Percentiles rank a stretch among this genome's conserved stretches.
phyloP scores from a whole-genome alignment of 2,329 filamentous ascomycete species.

The Colletotrichum higginsianum region DNA sequence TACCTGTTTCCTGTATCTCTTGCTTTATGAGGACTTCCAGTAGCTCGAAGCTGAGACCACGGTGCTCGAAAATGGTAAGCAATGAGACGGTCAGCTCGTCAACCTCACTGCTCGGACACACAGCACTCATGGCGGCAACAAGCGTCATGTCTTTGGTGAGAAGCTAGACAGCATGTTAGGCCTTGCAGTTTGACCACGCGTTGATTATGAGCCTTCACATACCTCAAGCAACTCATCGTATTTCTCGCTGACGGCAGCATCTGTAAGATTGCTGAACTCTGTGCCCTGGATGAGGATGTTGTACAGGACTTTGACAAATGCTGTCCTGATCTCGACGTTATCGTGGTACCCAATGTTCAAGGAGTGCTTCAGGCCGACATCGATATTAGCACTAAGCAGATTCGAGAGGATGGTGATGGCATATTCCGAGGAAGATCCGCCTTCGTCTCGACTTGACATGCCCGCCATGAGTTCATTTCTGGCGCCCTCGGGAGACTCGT shows the following conservation, averaged over 20 bases:
- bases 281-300: slow-evolving; percentile 81
- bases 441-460: slow-evolving; percentile 63
- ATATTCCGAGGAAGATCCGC: slow-evolving; percentile 70
- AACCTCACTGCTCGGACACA: slow-evolving; percentile 77
- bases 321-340: slow-evolving; percentile 77
- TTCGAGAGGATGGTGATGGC: slow-evolving; percentile 79
- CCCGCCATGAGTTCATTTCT: slow-evolving; percentile 56
- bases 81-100: slow-evolving; percentile 79
- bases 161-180: slow-evolving; percentile 56
- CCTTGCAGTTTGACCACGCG: slow-evolving; percentile 27
- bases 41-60: slow-evolving; percentile 74
- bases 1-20: slow-evolving; percentile 77
- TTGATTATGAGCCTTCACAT: slow-evolving; percentile 43
- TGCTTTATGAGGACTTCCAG: slow-evolving; percentile 78
- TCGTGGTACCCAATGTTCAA: slow-evolving; percentile 80
- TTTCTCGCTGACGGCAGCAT: slow-evolving; percentile 77
- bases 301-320: slow-evolving; percentile 79
- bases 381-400: slow-evolving; percentile 78
- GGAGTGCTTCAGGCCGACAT: slow-evolving; percentile 79
- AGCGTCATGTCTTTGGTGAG: slow-evolving; percentile 75
- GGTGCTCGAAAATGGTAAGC: slow-evolving; percentile 78
- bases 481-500: slow-evolving; percentile 64
- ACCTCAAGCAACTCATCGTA: slow-evolving; percentile 77
- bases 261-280: slow-evolving; percentile 78
- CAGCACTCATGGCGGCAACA: slow-evolving; percentile 74